These are phyloP conservation scores for Cryptosporidium felis DNA, from an alignment of 169 alveolate species.

Conservation along the genomic window DNA sequence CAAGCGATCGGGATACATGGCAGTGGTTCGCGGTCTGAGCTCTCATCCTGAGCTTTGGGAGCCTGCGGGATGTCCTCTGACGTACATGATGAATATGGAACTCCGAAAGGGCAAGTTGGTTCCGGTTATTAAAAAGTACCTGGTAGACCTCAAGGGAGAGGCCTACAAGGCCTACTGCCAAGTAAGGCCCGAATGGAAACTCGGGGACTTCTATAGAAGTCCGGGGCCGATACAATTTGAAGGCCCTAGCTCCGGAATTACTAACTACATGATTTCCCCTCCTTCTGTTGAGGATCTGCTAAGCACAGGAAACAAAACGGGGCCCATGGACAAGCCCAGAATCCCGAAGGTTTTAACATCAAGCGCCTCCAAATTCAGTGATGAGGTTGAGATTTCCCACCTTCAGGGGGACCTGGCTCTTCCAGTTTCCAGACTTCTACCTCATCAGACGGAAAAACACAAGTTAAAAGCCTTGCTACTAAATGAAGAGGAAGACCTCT, in stretches of 20 bases:
- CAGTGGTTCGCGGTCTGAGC: constrained; percentile 78
- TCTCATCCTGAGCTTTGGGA: constrained; percentile 80
- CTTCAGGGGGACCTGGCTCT: not conserved
- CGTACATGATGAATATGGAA: constrained; percentile 88
- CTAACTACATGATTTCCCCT: constrained; percentile 73
- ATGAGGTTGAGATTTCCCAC: not conserved
- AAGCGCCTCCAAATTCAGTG: constrained; percentile 2
- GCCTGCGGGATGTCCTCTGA: constrained; percentile 89
- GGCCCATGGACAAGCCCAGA: not conserved
- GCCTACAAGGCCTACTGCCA: constrained; percentile 77
- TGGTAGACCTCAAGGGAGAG: constrained; percentile 83
- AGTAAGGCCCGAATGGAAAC: constrained; percentile 84
- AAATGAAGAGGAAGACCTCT: not conserved
- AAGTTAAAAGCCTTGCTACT: not conserved
- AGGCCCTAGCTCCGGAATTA: constrained; percentile 72
- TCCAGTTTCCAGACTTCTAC: not conserved
- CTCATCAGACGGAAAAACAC: constrained; percentile 25
- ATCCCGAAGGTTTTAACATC: not conserved
- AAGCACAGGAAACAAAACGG: not conserved
- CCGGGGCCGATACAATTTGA: constrained; percentile 88
- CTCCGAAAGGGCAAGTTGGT: constrained; percentile 84
- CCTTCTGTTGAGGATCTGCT: constrained; percentile 74
- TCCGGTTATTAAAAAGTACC: constrained; percentile 86
- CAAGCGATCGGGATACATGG: constrained; percentile 84
- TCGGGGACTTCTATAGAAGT: constrained; percentile 78